Evolutionary conservation across 2,329 filamentous ascomycete species (phyloP).

Genomic region (Cyclaneusma minus): DNA sequence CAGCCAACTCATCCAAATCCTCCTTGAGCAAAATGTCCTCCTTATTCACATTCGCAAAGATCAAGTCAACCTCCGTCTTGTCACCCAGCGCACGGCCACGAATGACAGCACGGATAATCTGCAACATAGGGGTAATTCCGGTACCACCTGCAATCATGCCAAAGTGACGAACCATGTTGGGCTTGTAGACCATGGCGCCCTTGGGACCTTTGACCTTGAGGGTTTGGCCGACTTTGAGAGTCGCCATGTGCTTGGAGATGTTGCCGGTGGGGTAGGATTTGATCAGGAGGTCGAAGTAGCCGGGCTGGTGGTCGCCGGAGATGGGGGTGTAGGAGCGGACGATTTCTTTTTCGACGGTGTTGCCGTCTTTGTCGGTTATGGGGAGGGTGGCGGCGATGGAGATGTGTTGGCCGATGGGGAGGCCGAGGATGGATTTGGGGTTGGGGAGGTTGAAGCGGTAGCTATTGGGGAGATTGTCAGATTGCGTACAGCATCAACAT

Average conservation of each 20-base stretch:
- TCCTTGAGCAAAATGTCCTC: conserved; percentile 91
- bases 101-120: conserved; percentile 83
- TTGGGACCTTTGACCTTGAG: conserved; percentile 91
- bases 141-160: conserved; percentile 98
- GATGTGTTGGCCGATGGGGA: conserved; percentile 98
- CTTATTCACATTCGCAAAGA: conserved; percentile 90
- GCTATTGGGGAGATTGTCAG: conserved; percentile 25
- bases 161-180: conserved; percentile 91
- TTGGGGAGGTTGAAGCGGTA: conserved; percentile 85
- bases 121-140: conserved; percentile 96
- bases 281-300: conserved; percentile 91
- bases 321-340: conserved; percentile 88
- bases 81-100: conserved; percentile 66
- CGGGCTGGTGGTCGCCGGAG: conserved; percentile 74
- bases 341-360: conserved; percentile 52
- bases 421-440: conserved; percentile 68
- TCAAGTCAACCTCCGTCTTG: conserved; percentile 78
- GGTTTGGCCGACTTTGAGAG: conserved; percentile 65
- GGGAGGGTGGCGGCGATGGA: conserved; percentile 69
- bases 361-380: conserved; percentile 43
- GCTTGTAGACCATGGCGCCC: conserved; percentile 93
- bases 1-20: conserved; percentile 67
- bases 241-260: conserved; percentile 86
- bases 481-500: conserved; percentile 4
- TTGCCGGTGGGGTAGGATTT: conserved; percentile 97